Conservation (phyloP, 2,329 filamentous ascomycete genomes). For the Acrodontium crateriforme region DNA sequence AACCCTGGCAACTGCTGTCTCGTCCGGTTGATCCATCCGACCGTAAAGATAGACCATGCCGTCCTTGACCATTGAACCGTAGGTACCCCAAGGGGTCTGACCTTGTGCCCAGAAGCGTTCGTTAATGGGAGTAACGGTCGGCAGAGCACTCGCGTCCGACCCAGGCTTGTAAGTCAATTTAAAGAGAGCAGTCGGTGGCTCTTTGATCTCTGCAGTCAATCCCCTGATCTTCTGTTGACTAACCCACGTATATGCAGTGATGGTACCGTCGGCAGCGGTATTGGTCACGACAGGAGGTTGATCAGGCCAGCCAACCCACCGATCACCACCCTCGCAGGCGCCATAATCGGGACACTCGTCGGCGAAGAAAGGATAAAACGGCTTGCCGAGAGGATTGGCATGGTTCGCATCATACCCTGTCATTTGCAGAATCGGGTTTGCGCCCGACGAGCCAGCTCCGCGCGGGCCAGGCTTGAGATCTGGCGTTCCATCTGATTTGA, state of each 20-base stretch:
- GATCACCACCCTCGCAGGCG: slow-evolving; percentile 9
- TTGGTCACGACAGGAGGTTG: slow-evolving; percentile 9
- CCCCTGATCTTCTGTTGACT: slow-evolving; percentile 5
- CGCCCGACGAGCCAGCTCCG: slow-evolving; percentile 8
- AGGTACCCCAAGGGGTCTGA: slow-evolving; percentile 11
- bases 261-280: slow-evolving; percentile 3
- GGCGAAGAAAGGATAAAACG: slow-evolving; percentile 10
- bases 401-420: slow-evolving; percentile 5
- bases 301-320: slow-evolving; percentile 13
- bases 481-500: slow-evolving; percentile 2
- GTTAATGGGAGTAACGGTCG: slow-evolving; percentile 6
- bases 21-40: slow-evolving; percentile 4
- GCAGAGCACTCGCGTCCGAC: slow-evolving; percentile 7
- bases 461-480: slow-evolving; percentile 3
- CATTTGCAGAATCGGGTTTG: slow-evolving; percentile 10
- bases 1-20: slow-evolving; percentile 11
- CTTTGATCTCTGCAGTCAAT: slow-evolving; percentile 5
- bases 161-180: slow-evolving; percentile 6
- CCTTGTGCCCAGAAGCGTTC: slow-evolving; percentile 8
- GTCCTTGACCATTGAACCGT: slow-evolving; percentile 7
- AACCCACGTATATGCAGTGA: slow-evolving; percentile 12
- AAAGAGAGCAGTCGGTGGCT: slow-evolving; percentile 9
- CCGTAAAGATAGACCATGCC: slow-evolving; percentile 13
- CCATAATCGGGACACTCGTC: slow-evolving; percentile 10
- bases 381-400: slow-evolving; percentile 3